phyloP scores from a whole-genome alignment of 192 early-diverging fungal genomes.

The Entomortierella lignicola region DNA sequence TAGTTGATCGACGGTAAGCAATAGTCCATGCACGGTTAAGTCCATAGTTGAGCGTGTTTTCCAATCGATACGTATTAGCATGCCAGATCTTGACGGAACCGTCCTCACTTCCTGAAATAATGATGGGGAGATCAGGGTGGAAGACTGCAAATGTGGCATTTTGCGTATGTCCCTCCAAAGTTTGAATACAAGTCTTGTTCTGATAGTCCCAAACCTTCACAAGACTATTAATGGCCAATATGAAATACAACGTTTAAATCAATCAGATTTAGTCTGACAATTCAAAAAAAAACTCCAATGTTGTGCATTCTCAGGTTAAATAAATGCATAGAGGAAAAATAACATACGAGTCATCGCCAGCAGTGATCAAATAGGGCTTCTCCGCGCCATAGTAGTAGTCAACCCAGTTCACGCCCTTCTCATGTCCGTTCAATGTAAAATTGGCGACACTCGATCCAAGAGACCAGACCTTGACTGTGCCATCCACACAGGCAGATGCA shows the following conservation, averaged over 20 bases:
- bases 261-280: too few species aligned
- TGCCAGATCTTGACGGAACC: constrained; percentile 97
- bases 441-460: constrained; percentile 93
- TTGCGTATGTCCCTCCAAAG: constrained; percentile 96
- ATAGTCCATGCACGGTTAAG: constrained; percentile 98
- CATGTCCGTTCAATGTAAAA: constrained; percentile 96
- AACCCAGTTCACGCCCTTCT: constrained; percentile 97
- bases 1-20: constrained; percentile 85
- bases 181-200: constrained; percentile 99
- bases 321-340: too few species aligned
- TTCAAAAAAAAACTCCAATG: too few species aligned
- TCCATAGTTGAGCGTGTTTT: constrained; percentile 97
- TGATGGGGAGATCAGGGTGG: constrained; percentile 98
- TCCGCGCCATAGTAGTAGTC: constrained; percentile 99
- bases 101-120: constrained; percentile 95
- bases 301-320: too few species aligned
- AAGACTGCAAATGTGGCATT: constrained; percentile 92
- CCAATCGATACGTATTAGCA: constrained; percentile 94
- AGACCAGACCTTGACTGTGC: constrained; percentile 98
- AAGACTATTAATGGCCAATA: constrained; percentile 51
- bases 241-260: too few species aligned
- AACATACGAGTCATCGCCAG: constrained; percentile 90
- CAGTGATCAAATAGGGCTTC: constrained; percentile 96
- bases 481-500: constrained; percentile 95
- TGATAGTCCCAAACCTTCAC: constrained; percentile 99